Evolutionary conservation across 768 basidiomycete species (phyloP), one percentile per base, ranked within the genome.

Genomic region (Tulasnella sp.): DNA sequence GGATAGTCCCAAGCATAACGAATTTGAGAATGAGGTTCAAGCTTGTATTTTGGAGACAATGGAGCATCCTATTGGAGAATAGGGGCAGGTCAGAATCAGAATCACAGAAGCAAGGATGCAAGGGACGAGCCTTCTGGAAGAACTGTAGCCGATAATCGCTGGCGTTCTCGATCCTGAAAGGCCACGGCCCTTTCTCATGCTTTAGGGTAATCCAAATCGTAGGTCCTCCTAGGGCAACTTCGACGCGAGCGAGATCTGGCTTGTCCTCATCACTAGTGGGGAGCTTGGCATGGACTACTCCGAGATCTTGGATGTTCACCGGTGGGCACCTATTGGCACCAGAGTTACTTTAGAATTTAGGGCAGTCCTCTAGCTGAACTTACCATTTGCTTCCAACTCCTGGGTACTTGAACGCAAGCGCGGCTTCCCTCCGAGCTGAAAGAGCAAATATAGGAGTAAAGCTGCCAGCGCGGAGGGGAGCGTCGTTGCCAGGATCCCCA

Each of bases 1-100:
- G 98, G 98, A 80, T 89, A 91, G 83, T 99, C 98, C 97, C 97
- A 99, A 6, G 96, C 93, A 84, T 98, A 99, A 42, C 89, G 86
- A 71, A 89, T 84, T 21, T 86, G 88, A 3, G 89, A 86, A 52
- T 88, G 90, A 14, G 91, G 88, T 7, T 85, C 83, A 3, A 97
- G 84, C n/a, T 86, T 87, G 85, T 96, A 96, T 18, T 85, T 82
- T 48, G 62, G 79, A 72, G 75, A 34, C 36, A 36, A 10, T 10
- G 78, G 68, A 38, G 78, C 80, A 76, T 81, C 80, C 81, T 80
- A 75, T 42, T 4, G 9, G 5, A 27, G 56, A 44, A 46, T 12
- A 79, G 27, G 39, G 10, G 10, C 8, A 44, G 68, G 7, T 27
- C 56, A 77, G 62, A 68, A 10, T 14, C 31, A 34, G 62, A 19